Evolutionary conservation across 2,329 filamentous ascomycete species (phyloP).

Genomic region (Nemania abortiva): DNA sequence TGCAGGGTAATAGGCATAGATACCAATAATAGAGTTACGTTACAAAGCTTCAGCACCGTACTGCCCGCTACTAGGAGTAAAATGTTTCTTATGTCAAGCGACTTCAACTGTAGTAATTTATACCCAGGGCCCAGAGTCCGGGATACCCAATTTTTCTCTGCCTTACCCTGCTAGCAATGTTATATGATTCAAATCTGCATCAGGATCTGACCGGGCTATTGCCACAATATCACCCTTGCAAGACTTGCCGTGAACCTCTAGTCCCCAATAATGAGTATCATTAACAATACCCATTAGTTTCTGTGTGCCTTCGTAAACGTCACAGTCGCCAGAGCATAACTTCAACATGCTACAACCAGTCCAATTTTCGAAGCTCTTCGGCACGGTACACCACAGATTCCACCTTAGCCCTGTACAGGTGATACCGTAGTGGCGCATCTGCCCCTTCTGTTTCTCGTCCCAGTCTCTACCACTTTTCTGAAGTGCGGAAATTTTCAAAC

Average conservation of each 20-base stretch:
- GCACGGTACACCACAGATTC: conserved; percentile 21
- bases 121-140: background rate
- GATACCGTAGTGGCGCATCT: conserved; percentile 25
- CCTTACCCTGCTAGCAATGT: background rate
- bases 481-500: conserved; percentile 5
- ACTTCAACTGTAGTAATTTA: no score
- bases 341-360: conserved; percentile 19
- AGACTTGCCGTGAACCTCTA: conserved; percentile 15
- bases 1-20: background rate
- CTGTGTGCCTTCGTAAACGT: background rate
- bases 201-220: background rate
- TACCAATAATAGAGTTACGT: background rate
- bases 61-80: background rate
- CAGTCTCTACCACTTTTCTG: background rate
- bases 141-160: background rate
- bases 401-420: conserved; percentile 8
- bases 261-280: conserved; percentile 29
- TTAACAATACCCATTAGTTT: conserved; percentile 4
- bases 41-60: background rate
- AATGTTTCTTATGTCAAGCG: background rate
- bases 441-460: conserved; percentile 6
- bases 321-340: conserved; percentile 5
- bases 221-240: background rate
- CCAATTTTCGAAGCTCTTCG: conserved; percentile 21
- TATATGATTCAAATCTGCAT: background rate